Base-by-base conservation (phyloP, 2,329 filamentous ascomycete species). In the Diplodia intermedia region DNA sequence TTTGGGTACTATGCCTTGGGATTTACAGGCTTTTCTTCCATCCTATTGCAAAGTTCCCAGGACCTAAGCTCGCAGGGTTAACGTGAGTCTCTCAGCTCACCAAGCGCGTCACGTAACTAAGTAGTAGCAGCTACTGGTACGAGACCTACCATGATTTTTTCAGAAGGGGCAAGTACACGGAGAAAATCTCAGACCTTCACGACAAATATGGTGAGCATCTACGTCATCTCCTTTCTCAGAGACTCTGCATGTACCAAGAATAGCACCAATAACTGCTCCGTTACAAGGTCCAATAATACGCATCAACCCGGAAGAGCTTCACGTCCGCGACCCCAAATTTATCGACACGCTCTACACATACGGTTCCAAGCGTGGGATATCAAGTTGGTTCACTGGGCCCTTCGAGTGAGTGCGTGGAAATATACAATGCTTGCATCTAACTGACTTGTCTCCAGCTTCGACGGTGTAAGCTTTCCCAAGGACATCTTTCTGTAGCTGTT, bases 271-370 rank as follows among this genome's bases (percentile, higher is more conserved):
- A 20, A 47, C n/a, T 9, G 8, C 9, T n/a, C n/a, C 9, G 11
- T 4, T 4, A 31, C 20, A 36, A 79, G 79, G 79, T 14, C 80
- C 80, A 6, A 78, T 82, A 49, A 73, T 82, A 23, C 76, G 80
- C 62, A 81, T 82, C 67, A 81, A 77, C 4, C 81, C 81, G 6
- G 63, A 78, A 67, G 81, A 82, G 71, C 68, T 82, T 36, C 81
- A 83, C 65, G 79, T 82, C 70, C 72, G 77, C 52, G 80, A 82
- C 70, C 74, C 78, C 29, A 72, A 72, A 61, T 82, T 77, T 73
- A 79, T 75, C 56, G 76, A 79, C 8, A 70, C 75, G 7, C 68
- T 79, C 18, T 79, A 79, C 56, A 66, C 57, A 4, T 23, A 26
- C 18, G n/a, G n/a, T 52, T 33, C 62, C 31, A 69, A 69, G 12